Base-by-base conservation (phyloP, 1,284 basidiomycete species). In the Irpex sp. region DNA sequence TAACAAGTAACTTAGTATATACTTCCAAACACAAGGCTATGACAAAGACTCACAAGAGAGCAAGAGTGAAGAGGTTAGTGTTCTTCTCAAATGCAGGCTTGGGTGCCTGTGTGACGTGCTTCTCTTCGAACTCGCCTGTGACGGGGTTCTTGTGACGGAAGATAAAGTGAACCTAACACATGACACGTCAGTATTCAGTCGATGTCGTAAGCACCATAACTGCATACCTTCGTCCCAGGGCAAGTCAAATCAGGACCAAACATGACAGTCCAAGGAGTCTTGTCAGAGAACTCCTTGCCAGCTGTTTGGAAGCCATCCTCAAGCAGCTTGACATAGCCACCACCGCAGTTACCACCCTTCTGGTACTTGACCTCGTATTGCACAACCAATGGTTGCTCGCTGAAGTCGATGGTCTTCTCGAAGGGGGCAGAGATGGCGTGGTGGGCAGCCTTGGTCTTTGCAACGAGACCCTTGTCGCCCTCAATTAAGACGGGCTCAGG, bases 331-430 rank as follows among this genome's bases (percentile, higher is more conserved):
- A 99, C 80, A 81, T 99, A 99, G 49, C 97, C 97, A 80, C 97
- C 97, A 78, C 97, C 97, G 72, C 97, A 99, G 79, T 97, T 96
- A 64, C 98, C 94, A 63, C 97, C 97, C 79, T 98, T 97, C 82
- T 99, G 97, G 77, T 98, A 94, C 83, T 99, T 98, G 80, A 97
- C 95, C 78, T 99, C 97, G 76, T 99, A 99, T 77, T 98, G 96
- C 17, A 99, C 90, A 67, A 99, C 95, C 58, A 99, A 83, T 50
- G 97, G 93, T 80, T 97, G 87, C 67, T 87, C 82, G 73, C 87
- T 87, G 78, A 96, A 93, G 81, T 92, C 89, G 71, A 98, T 83
- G 61, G 92, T 82, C 68, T 85, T 75, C 35, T 81, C 70, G 78
- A 99, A 96, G 43, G 94, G 90, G 7, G 96, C 94, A 65, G 97